Evolutionary conservation across 441 rosid genomes (phyloP).

Genomic region (Omphalea diandra): DNA sequence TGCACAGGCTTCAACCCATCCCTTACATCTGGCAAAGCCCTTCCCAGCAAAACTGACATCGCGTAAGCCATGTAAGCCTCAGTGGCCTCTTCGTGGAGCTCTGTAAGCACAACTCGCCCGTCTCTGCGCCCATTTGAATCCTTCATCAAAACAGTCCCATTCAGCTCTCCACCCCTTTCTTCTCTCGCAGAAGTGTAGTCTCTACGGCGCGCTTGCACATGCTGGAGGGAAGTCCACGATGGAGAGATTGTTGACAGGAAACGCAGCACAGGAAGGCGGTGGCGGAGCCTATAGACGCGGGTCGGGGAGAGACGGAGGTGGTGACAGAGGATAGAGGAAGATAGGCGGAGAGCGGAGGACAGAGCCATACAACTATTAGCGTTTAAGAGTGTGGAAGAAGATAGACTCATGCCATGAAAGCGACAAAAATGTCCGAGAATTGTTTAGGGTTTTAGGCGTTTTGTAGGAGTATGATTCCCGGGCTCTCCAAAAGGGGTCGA

Average conservation of each 20-base stretch:
- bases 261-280: conserved; percentile 19
- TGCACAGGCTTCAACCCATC: conserved; percentile 96
- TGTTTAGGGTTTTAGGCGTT: conserved; percentile 23
- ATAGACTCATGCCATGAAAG: conserved; percentile 39
- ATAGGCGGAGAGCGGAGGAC: conserved; percentile 59
- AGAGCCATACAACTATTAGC: conserved; percentile 54
- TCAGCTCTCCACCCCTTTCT: conserved; percentile 14
- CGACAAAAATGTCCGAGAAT: neutral
- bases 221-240: conserved; percentile 3
- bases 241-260: conserved; percentile 5
- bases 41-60: conserved; percentile 87
- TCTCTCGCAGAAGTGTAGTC: neutral
- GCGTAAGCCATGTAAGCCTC: conserved; percentile 91
- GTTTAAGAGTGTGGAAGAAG: conserved; percentile 27
- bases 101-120: conserved; percentile 58
- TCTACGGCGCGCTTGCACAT: neutral
- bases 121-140: conserved; percentile 33
- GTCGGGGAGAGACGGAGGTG: conserved; percentile 1
- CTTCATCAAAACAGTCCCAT: conserved; percentile 41
- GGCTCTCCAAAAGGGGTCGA: neutral
- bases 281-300: neutral
- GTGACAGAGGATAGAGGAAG: conserved; percentile 43
- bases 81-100: conserved; percentile 89
- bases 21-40: conserved; percentile 89
- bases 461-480: neutral